phyloP scores from a whole-genome alignment of 257 asterid species.

The Knoxia roxburghii region DNA sequence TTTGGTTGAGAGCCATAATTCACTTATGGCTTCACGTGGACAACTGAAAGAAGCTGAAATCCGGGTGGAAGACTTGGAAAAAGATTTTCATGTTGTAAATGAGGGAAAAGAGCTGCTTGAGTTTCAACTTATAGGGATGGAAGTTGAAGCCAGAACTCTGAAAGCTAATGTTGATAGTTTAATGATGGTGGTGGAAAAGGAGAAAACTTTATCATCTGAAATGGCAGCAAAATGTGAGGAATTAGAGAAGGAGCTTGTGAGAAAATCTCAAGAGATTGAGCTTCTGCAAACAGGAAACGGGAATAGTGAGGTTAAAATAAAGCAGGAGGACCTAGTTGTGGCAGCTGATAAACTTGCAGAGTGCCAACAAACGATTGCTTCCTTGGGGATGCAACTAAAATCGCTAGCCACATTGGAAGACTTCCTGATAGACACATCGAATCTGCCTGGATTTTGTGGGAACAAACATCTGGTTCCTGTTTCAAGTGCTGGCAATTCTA shows the following conservation, averaged over 20 bases:
- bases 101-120: slow-evolving; percentile 52
- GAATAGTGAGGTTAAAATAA: slow-evolving; percentile 41
- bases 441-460: slow-evolving; percentile 50
- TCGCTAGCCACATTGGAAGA: slow-evolving; percentile 80
- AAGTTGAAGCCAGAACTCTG: slow-evolving; percentile 49
- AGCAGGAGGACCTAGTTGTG: slow-evolving; percentile 67
- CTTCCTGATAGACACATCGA: slow-evolving; percentile 69
- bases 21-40: slow-evolving; percentile 30
- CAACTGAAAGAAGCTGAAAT: slow-evolving; percentile 34
- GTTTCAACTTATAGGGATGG: slow-evolving; percentile 46
- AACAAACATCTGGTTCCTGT: slow-evolving; percentile 23
- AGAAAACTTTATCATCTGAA: slow-evolving; percentile 34
- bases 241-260: slow-evolving; percentile 42
- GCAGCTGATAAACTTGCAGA: slow-evolving; percentile 85
- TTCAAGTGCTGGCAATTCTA: slow-evolving; percentile 19
- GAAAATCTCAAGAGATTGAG: slow-evolving; percentile 37
- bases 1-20: slow-evolving; percentile 32
- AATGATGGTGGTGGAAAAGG: slow-evolving; percentile 35
- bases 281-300: slow-evolving; percentile 33
- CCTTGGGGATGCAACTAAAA: slow-evolving; percentile 70
- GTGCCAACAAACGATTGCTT: slow-evolving; percentile 79
- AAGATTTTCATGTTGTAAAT: slow-evolving; percentile 33
- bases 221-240: slow-evolving; percentile 40
- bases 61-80: slow-evolving; percentile 37
- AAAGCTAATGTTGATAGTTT: slow-evolving; percentile 36